Conservation (phyloP, 2,329 filamentous ascomycete species). For the Fusarium siculi region DNA sequence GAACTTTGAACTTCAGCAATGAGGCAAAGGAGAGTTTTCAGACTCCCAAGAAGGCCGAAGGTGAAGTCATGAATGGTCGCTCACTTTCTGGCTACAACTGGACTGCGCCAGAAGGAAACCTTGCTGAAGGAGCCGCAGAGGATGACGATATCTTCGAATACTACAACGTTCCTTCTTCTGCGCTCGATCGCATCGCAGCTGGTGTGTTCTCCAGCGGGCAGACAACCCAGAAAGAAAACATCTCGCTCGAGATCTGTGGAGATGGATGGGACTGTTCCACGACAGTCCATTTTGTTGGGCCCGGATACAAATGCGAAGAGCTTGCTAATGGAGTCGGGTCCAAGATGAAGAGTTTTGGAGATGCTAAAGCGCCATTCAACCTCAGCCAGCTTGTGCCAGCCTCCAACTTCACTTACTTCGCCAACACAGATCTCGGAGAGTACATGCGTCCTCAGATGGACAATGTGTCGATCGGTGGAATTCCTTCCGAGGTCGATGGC, state of each 20-base stretch:
- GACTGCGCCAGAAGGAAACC: slow-evolving; percentile 4
- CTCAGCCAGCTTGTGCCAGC: slow-evolving; percentile 17
- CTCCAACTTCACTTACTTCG: slow-evolving; percentile 28
- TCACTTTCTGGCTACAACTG: slow-evolving; percentile 33
- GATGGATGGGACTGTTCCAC: slow-evolving; percentile 37
- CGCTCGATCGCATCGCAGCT: slow-evolving; percentile 18
- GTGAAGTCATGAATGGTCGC: slow-evolving; percentile 14
- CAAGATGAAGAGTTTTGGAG: slow-evolving; percentile 12
- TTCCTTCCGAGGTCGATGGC: background rate
- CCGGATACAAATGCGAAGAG: slow-evolving; percentile 38
- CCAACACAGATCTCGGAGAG: slow-evolving; percentile 25
- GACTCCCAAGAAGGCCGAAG: background rate
- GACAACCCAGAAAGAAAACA: slow-evolving; percentile 16
- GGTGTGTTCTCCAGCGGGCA: slow-evolving; percentile 28
- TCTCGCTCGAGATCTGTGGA: slow-evolving; percentile 22
- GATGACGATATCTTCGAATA: slow-evolving; percentile 29
- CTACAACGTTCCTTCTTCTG: slow-evolving; percentile 4
- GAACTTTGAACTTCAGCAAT: slow-evolving; percentile 38
- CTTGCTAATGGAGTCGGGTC: slow-evolving; percentile 8
- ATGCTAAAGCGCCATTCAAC: slow-evolving; percentile 23
- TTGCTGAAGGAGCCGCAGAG: background rate
- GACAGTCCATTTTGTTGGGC: slow-evolving; percentile 31
- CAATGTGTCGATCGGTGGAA: background rate
- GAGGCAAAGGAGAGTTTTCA: slow-evolving; percentile 23
- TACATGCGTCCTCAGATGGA: slow-evolving; percentile 28